Conservation (phyloP, 768 basidiomycete genomes). For the Russula ochroleuca region DNA sequence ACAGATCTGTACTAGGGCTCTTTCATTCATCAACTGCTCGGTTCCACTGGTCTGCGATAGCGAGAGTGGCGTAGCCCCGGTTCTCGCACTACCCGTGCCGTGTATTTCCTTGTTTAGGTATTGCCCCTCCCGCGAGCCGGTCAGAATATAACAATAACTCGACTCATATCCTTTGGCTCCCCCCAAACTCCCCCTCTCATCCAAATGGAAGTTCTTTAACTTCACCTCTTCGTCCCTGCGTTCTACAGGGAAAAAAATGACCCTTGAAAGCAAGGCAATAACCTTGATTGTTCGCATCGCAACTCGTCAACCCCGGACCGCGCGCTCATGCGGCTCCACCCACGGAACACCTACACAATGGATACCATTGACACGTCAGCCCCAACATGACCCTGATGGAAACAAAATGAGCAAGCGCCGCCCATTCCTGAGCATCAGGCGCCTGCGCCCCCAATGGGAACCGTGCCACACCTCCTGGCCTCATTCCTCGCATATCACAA, state of each 20-base stretch:
- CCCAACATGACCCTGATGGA: neutral
- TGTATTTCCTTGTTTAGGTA: constrained; percentile 1
- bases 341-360: constrained; percentile 56
- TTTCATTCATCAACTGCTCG: neutral
- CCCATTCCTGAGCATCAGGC: constrained; percentile 7
- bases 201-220: constrained; percentile 11
- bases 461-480: neutral
- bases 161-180: neutral
- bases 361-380: constrained; percentile 13
- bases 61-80: constrained; percentile 1
- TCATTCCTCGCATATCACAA: neutral
- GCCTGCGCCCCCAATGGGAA: constrained; percentile 1
- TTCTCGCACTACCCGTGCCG: constrained; percentile 3
- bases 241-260: neutral
- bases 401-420: constrained; percentile 11
- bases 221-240: neutral
- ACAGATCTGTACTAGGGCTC: neutral
- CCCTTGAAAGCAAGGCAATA: constrained; percentile 1
- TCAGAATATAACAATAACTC: constrained; percentile 6
- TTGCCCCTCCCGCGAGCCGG: constrained; percentile 13
- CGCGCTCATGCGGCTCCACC: constrained; percentile 74
- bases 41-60: constrained; percentile 6
- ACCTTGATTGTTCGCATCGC: neutral
- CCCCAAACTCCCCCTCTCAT: neutral
- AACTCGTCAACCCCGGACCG: constrained; percentile 36